Percentiles rank a stretch among this genome's conserved stretches.
Conservation (phyloP, 345 rosid species). For the Heritiera littoralis region DNA sequence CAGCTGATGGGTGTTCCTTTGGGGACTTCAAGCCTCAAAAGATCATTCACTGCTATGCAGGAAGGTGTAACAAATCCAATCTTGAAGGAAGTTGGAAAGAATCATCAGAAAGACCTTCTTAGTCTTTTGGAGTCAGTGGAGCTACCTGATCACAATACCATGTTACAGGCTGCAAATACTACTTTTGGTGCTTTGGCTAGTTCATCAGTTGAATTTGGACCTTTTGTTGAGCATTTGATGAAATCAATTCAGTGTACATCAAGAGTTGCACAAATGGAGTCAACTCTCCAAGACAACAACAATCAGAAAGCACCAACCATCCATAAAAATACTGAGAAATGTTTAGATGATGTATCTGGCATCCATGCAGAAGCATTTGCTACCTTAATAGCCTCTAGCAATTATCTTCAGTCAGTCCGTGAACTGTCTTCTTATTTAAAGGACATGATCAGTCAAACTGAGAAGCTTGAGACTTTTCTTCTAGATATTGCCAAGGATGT, state of each 20-base stretch:
- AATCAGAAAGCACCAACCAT: not conserved
- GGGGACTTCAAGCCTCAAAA: constrained; percentile 2
- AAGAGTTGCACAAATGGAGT: not conserved
- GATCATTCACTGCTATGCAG: not conserved
- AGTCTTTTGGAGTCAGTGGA: not conserved
- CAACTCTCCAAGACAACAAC: not conserved
- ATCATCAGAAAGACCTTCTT: not conserved
- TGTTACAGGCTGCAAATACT: not conserved
- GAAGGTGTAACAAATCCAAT: not conserved
- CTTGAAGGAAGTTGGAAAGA: not conserved
- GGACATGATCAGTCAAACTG: not conserved
- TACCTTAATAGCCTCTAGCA: not conserved
- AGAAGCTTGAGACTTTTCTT: not conserved
- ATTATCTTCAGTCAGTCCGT: not conserved
- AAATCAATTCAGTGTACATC: not conserved
- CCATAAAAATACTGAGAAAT: not conserved
- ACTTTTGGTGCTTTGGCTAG: not conserved
- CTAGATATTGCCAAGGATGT: not conserved
- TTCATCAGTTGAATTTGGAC: not conserved
- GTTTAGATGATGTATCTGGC: not conserved
- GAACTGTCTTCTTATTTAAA: not conserved
- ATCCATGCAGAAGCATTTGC: not conserved
- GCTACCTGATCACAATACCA: not conserved
- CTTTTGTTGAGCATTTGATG: not conserved
- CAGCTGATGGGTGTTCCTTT: not conserved